Evolutionary conservation across 2,329 filamentous ascomycete species (phyloP).

Genomic region (Monascus ruber): DNA sequence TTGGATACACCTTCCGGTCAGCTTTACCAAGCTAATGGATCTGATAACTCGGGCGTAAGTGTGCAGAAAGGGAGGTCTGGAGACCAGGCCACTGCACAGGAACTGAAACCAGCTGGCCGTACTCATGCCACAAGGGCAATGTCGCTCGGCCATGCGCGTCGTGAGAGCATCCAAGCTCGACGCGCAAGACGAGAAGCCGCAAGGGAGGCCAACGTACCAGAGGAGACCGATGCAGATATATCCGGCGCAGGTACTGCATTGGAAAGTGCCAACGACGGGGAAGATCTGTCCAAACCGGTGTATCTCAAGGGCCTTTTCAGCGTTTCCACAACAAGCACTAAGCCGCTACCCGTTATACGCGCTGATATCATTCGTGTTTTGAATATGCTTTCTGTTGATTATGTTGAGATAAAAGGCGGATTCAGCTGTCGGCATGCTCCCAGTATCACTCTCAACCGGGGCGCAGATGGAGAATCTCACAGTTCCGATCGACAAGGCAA

Average conservation of each 20-base stretch:
- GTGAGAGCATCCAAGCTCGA: conserved; percentile 85
- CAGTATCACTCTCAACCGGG: conserved; percentile 75
- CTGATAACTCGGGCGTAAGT: conserved; percentile 56
- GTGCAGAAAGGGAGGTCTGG: conserved; percentile 31
- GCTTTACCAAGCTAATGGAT: conserved; percentile 64
- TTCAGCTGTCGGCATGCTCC: conserved; percentile 82
- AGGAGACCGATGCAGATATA: conserved; percentile 79
- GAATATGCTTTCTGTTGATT: conserved; percentile 79
- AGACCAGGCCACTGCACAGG: conserved; percentile 39
- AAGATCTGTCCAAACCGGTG: conserved; percentile 75
- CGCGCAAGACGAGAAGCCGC: conserved; percentile 62
- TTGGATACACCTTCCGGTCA: conserved; percentile 44
- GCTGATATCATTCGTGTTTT: conserved; percentile 84
- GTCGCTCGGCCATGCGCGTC: conserved; percentile 75
- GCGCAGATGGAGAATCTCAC: conserved; percentile 48
- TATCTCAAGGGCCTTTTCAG: conserved; percentile 95
- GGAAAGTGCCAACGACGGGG: conserved; percentile 45
- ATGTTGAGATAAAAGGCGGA: conserved; percentile 81
- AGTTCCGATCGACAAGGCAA: conserved; percentile 43
- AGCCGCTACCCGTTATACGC: conserved; percentile 74
- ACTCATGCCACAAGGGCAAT: conserved; percentile 64
- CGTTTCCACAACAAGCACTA: conserved; percentile 89
- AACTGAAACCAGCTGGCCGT: conserved; percentile 44
- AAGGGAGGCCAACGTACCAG: conserved; percentile 67
- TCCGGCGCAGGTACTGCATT: conserved; percentile 42